phyloP scores from a whole-genome alignment of 2,329 filamentous ascomycete genomes.

The Didymella glomerata region DNA sequence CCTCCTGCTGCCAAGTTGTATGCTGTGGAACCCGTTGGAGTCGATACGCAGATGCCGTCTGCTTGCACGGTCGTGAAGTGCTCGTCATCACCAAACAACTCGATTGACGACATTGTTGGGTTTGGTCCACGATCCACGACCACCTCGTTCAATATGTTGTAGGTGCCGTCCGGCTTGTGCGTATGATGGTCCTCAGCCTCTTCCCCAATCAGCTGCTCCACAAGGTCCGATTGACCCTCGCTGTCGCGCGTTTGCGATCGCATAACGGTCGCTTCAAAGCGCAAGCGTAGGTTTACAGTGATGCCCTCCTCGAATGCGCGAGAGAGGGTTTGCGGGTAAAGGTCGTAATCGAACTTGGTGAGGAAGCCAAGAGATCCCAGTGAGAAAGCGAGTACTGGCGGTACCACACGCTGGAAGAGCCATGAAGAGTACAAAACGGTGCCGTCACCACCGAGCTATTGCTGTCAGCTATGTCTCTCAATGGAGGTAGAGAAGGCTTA shows the following conservation, averaged over 20 bases:
- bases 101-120: constrained; percentile 89
- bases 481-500: constrained; percentile 38
- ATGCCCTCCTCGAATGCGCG: constrained; percentile 82
- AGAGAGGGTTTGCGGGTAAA: constrained; percentile 73
- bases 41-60: constrained; percentile 92
- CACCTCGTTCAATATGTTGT: constrained; percentile 95
- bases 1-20: constrained; percentile 97
- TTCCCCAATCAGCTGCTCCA: constrained; percentile 89
- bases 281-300: constrained; percentile 83
- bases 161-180: constrained; percentile 82
- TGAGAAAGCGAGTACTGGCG: constrained; percentile 89
- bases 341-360: constrained; percentile 92
- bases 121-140: constrained; percentile 95
- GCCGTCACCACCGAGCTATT: constrained; percentile 84
- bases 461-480: background rate
- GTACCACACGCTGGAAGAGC: constrained; percentile 95
- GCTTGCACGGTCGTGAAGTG: constrained; percentile 94
- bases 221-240: constrained; percentile 59
- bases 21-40: constrained; percentile 91
- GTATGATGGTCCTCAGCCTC: constrained; percentile 85
- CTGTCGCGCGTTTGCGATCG: constrained; percentile 65
- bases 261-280: constrained; percentile 96
- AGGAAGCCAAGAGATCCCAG: constrained; percentile 92
- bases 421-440: constrained; percentile 96
- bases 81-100: constrained; percentile 93